A percentile compares a stretch with the other conserved stretches of the same genome.
Evolutionary conservation across 1,284 basidiomycete genomes (phyloP).

Genomic region (Ustilago cynodontis): DNA sequence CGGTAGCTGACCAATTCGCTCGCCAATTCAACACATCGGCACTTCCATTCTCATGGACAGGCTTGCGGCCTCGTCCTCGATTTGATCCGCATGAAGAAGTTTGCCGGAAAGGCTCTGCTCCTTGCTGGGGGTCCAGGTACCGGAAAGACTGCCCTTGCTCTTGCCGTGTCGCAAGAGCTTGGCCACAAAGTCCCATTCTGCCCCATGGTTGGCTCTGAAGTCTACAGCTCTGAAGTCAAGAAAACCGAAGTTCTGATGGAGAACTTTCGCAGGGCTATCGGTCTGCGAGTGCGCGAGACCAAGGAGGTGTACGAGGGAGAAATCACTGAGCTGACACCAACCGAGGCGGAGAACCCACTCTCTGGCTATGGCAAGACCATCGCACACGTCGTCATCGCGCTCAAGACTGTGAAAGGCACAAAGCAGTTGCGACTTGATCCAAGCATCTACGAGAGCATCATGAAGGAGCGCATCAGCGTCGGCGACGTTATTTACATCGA

Average conservation of each 20-base stretch:
- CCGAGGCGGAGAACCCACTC: slow-evolving; percentile 73
- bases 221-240: slow-evolving; percentile 96
- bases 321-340: slow-evolving; percentile 94
- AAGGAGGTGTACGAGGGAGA: slow-evolving; percentile 99
- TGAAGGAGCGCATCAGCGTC: slow-evolving; percentile 96
- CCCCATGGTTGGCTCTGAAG: slow-evolving; percentile 97
- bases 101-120: slow-evolving; percentile 88
- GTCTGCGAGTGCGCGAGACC: slow-evolving; percentile 78
- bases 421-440: slow-evolving; percentile 96
- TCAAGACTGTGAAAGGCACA: slow-evolving; percentile 98
- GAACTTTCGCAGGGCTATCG: slow-evolving; percentile 93
- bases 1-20: background rate
- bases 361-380: slow-evolving; percentile 98
- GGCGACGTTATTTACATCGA: slow-evolving; percentile 98
- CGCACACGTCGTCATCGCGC: slow-evolving; percentile 92
- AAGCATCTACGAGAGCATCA: slow-evolving; percentile 94
- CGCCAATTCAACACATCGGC: background rate
- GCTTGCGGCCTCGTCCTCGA: slow-evolving; percentile 92
- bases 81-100: slow-evolving; percentile 87
- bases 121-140: slow-evolving; percentile 92
- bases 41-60: background rate
- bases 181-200: slow-evolving; percentile 97
- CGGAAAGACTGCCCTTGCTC: slow-evolving; percentile 93
- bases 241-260: slow-evolving; percentile 99
- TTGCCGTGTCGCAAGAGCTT: slow-evolving; percentile 93